phyloP scores from a whole-genome alignment of 352 stramenopile species.

The Pythium plurisporium region DNA sequence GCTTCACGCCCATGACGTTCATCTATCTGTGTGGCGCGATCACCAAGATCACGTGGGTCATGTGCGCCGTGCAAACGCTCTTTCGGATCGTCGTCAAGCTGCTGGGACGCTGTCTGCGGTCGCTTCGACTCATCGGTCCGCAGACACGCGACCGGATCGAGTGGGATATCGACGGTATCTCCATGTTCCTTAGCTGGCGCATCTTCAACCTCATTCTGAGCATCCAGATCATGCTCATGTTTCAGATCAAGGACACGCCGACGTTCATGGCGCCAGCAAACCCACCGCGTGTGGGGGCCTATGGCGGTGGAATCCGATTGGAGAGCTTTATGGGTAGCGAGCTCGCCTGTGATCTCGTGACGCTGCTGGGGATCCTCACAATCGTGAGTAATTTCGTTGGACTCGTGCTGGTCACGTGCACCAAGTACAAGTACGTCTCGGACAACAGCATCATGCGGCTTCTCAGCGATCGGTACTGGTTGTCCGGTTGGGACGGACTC shows the following conservation, averaged over 20 bases:
- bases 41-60: slow-evolving; percentile 51
- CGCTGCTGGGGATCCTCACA: slow-evolving; percentile 33
- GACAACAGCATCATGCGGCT: slow-evolving; percentile 46
- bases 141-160: slow-evolving; percentile 31
- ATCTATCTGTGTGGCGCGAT: slow-evolving; percentile 49
- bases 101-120: slow-evolving; percentile 24
- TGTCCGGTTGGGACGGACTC: slow-evolving; percentile 49
- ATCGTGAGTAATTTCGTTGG: slow-evolving; percentile 24
- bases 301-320: slow-evolving; percentile 29
- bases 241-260: slow-evolving; percentile 30
- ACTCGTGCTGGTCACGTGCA: slow-evolving; percentile 24
- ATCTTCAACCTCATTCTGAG: slow-evolving; percentile 50
- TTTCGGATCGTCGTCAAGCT: slow-evolving; percentile 34
- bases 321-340: slow-evolving; percentile 58
- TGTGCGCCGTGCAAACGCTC: slow-evolving; percentile 46
- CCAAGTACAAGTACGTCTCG: slow-evolving; percentile 32
- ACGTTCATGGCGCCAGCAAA: slow-evolving; percentile 46
- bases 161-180: slow-evolving; percentile 40
- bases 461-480: slow-evolving; percentile 41
- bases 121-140: slow-evolving; percentile 30
- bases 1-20: slow-evolving; percentile 45
- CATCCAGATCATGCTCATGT: slow-evolving; percentile 31
- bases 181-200: slow-evolving; percentile 50
- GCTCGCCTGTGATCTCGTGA: slow-evolving; percentile 44
- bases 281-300: slow-evolving; percentile 35